Evolutionary conservation across 768 basidiomycete genomes (phyloP).

Genomic region (Russula sp.): DNA sequence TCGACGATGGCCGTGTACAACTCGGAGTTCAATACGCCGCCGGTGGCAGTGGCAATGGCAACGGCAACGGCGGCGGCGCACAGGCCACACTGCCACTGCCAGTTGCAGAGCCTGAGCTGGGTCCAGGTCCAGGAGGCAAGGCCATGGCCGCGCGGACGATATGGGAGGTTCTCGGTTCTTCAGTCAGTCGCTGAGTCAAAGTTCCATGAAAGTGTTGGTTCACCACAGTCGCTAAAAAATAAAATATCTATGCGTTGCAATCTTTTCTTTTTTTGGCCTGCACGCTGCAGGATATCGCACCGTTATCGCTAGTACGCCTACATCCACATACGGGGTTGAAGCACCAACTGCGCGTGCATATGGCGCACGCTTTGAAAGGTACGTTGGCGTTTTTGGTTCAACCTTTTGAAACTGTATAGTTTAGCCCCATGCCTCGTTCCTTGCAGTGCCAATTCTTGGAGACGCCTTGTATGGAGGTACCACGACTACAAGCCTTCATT

Average conservation of each 20-base stretch:
- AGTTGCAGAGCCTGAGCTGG: no score
- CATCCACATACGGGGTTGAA: conserved; percentile 29
- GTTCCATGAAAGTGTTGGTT: background rate
- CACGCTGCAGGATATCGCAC: conserved; percentile 8
- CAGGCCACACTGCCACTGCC: background rate
- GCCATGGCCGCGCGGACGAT: conserved; percentile 17
- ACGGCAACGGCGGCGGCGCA: background rate
- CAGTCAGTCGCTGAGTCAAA: conserved; percentile 15
- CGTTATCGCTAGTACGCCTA: conserved; percentile 27
- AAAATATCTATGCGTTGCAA: background rate
- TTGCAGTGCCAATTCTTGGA: conserved; percentile 28
- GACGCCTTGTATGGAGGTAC: conserved; percentile 23
- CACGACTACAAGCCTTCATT: background rate
- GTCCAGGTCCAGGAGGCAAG: background rate
- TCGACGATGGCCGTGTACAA: conserved; percentile 25
- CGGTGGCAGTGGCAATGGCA: no score
- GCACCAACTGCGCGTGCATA: conserved; percentile 30
- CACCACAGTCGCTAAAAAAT: background rate
- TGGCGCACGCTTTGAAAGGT: conserved; percentile 21
- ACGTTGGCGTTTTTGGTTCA: conserved; percentile 2
- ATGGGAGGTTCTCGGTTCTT: conserved; percentile 30
- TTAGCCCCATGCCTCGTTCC: background rate
- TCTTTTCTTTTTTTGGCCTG: background rate
- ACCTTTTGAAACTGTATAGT: background rate
- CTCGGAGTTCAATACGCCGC: background rate